A percentile compares a stretch with the other conserved stretches of the same genome.
phyloP scores from a whole-genome alignment of 441 rosid species.

The Euphorbia celastroides region DNA sequence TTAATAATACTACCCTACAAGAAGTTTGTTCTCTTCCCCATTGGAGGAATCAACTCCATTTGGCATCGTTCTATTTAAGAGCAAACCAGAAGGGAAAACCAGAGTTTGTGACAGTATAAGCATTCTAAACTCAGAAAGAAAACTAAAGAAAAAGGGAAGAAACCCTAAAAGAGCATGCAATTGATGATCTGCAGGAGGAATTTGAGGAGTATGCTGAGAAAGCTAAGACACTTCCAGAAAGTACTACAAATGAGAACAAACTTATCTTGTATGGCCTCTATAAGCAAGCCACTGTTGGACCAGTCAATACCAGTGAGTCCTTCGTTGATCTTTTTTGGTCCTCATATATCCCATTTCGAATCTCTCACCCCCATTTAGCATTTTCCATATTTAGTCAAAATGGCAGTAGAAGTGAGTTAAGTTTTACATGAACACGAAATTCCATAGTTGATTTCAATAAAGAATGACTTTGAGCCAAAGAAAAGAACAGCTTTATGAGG shows the following conservation, averaged over 20 bases:
- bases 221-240: slow-evolving; percentile 53
- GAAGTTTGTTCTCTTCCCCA: no score
- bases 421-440: neutral
- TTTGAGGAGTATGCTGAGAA: slow-evolving; percentile 78
- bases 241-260: slow-evolving; percentile 58
- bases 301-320: slow-evolving; percentile 65
- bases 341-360: neutral
- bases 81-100: no score
- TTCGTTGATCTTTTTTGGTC: neutral
- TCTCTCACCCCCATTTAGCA: slow-evolving; percentile 1
- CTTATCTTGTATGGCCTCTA: slow-evolving; percentile 85
- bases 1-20: no score
- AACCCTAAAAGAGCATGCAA: no score
- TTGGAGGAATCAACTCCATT: no score
- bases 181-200: slow-evolving; percentile 52
- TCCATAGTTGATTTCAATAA: neutral
- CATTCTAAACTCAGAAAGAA: no score
- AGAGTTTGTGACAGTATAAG: no score
- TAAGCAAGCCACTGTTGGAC: slow-evolving; percentile 82
- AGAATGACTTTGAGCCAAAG: neutral
- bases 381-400: neutral
- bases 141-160: no score
- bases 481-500: neutral
- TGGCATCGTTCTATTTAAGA: no score
- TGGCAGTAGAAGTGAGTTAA: neutral